phyloP scores from a whole-genome alignment of 2,329 filamentous ascomycete species.

The Emmonsia crescens region DNA sequence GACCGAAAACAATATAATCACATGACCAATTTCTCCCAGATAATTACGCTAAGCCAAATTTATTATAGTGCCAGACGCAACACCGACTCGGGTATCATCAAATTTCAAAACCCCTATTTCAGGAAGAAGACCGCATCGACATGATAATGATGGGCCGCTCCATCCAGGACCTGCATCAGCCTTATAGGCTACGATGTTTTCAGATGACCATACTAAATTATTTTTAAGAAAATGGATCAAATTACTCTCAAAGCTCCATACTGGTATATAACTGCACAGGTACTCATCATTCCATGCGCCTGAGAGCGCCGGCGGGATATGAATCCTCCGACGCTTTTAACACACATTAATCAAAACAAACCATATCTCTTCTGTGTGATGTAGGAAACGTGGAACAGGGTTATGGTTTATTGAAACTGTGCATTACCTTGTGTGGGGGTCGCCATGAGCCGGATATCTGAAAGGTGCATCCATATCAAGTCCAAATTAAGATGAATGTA shows the following conservation, averaged over 20 bases:
- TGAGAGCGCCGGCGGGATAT: not conserved
- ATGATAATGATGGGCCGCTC: not conserved
- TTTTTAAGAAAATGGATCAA: not conserved
- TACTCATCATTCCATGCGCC: too few relatives aligned
- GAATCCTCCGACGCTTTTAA: not conserved
- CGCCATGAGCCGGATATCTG: not conserved
- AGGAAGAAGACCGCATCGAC: not conserved
- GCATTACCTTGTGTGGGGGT: not conserved
- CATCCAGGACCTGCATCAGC: not conserved
- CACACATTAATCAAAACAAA: too few relatives aligned
- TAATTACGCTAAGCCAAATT: not conserved
- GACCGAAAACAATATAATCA: too few relatives aligned
- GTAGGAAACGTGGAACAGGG: not conserved
- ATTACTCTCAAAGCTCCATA: too few relatives aligned
- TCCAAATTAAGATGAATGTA: not conserved
- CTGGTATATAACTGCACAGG: too few relatives aligned
- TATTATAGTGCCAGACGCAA: not conserved
- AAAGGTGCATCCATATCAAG: not conserved
- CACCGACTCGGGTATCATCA: not conserved
- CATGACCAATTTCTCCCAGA: too few relatives aligned
- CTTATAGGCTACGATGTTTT: not conserved
- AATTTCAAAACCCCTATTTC: not conserved
- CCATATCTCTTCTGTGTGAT: not conserved
- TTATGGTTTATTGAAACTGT: not conserved
- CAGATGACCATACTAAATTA: not conserved